Base-by-base conservation (phyloP, 257 asterid species). In the Mentha longifolia region DNA sequence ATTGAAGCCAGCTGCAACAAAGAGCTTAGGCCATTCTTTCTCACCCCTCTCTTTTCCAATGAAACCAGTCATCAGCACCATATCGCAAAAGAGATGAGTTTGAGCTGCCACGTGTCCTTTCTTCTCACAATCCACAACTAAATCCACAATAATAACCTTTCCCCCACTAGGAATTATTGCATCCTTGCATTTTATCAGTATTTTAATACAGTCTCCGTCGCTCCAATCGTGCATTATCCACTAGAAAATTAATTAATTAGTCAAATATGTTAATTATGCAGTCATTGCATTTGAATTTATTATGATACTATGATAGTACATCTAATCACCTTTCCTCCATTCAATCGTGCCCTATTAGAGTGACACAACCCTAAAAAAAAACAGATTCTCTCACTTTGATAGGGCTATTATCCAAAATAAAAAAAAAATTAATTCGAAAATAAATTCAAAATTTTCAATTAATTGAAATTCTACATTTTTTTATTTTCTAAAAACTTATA, bases 61-160 rank as follows among this genome's bases (percentile, higher is more conserved):
- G 3, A 6, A 10, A 0, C 0, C 3, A 42, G 10, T 22, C 68
- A 63, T 19, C 68, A 63, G 11, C 20, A 0, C 0, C 12, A 19
- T 6, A 43, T 63, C 68, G 7, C 42, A 8, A 8, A 43, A 13
- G 2, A 41, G 35, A 2, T 63, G 39, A 0, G 68, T 63, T 63
- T 63, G 55, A 3, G 20, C 13, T 6, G 54, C 68, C 12, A 10
- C 35, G 13, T 63, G 22, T 6, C 22, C 42, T 22, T 64, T 10
- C 22, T 20, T 64, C 20, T 64, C 7, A 64, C 14, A 41, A 22
- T 25, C 57, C 42, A 64, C 25, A 22, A 64, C 14, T 15, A 64
- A 13, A 0, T 43, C 70, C 2, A 64, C 14, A 13, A 64, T 64
- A 13, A 64, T 64, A 13, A 43, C 70, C 42, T 64, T 64, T 13